Conservation (phyloP, 148 eudicot species). For the Rhododendron mucronatum region DNA sequence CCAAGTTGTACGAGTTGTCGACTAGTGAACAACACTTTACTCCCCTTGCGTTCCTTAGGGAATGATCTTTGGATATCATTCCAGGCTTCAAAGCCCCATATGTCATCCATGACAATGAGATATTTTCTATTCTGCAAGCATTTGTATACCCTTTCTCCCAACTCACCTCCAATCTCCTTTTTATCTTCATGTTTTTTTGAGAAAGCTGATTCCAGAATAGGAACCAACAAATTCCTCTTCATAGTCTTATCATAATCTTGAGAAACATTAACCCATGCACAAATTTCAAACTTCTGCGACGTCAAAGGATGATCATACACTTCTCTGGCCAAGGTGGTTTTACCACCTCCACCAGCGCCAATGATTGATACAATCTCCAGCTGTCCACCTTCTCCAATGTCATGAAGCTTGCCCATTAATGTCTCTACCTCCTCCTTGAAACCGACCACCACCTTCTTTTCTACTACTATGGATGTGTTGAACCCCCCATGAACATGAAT, state of each 20-base stretch:
- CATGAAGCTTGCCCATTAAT: too few relatives aligned
- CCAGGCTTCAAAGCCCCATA: not conserved
- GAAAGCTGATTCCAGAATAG: constrained; percentile 3
- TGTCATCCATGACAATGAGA: not conserved
- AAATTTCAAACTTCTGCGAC: not conserved
- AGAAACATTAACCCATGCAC: constrained; percentile 34
- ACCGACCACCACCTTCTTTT: not conserved
- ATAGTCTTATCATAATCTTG: constrained; percentile 16
- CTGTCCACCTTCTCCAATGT: not conserved
- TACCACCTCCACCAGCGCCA: not conserved
- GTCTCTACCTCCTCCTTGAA: not conserved
- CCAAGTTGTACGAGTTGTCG: not conserved
- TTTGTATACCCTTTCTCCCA: not conserved
- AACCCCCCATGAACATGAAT: not conserved
- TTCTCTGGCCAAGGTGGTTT: not conserved
- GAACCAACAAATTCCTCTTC: constrained; percentile 20
- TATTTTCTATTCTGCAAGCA: constrained; percentile 10
- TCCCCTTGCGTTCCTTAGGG: constrained; percentile 17
- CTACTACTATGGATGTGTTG: not conserved
- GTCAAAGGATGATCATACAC: not conserved
- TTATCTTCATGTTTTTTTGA: not conserved
- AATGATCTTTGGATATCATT: constrained; percentile 16
- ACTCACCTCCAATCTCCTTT: not conserved
- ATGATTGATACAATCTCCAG: too few relatives aligned
- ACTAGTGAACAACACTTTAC: constrained; percentile 23